Conservation (phyloP, 2,329 filamentous ascomycete genomes). For the Mycocentrospora acerina region DNA sequence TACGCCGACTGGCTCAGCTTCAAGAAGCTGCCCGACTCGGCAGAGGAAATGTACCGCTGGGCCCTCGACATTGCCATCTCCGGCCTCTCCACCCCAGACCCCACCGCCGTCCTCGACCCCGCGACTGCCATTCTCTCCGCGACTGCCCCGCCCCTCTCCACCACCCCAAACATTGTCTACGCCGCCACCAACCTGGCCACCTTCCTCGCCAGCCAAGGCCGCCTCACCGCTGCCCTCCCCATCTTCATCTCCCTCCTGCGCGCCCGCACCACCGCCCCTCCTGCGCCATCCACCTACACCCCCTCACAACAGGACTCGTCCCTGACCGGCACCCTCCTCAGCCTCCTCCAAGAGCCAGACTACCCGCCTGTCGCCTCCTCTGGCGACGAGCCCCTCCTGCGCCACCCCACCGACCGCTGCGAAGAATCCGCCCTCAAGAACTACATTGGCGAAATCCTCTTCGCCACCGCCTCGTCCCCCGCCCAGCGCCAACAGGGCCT, state of each 20-base stretch:
- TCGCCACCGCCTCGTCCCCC: conserved; percentile 58
- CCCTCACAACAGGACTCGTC: conserved; percentile 24
- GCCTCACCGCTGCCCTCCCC: conserved; percentile 71
- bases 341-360: conserved; percentile 50
- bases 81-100: conserved; percentile 49
- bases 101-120: conserved; percentile 56
- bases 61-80: conserved; percentile 73
- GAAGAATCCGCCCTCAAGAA: conserved; percentile 84
- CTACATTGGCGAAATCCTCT: conserved; percentile 93
- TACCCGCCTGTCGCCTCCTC: conserved; percentile 73
- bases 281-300: conserved; percentile 37
- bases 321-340: conserved; percentile 29
- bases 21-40: conserved; percentile 65
- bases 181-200: conserved; percentile 76
- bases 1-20: conserved; percentile 86
- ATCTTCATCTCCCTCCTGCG: conserved; percentile 84
- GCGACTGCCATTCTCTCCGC: conserved; percentile 63
- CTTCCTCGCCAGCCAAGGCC: conserved; percentile 70
- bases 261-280: conserved; percentile 64
- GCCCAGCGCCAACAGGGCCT: conserved; percentile 63
- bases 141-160: conserved; percentile 49
- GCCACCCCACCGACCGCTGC: conserved; percentile 67
- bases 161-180: conserved; percentile 73
- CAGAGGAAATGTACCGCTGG: conserved; percentile 72
- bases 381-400: conserved; percentile 67